These are phyloP conservation scores for Leishmania gerbilli DNA, from an alignment of 208 protist genomes.

Conservation along the genomic window DNA sequence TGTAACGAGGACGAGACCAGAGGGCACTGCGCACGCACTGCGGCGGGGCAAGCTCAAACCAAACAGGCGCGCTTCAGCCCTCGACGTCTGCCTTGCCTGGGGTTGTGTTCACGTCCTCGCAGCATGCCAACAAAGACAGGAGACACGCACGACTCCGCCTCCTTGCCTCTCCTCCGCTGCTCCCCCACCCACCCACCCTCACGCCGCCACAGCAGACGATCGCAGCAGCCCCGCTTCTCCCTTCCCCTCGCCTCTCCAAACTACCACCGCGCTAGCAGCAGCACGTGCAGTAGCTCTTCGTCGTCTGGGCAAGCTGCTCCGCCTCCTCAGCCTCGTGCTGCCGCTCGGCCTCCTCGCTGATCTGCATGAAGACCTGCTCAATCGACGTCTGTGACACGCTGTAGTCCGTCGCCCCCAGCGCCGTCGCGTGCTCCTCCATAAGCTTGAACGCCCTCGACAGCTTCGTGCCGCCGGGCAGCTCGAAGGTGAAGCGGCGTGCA, in stretches of 20 bases:
- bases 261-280: neutral
- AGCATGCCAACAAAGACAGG: neutral
- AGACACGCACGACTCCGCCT: neutral
- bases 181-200: neutral
- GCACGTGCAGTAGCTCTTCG: neutral
- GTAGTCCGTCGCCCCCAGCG: slow-evolving; percentile 67
- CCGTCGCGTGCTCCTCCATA: slow-evolving; percentile 40
- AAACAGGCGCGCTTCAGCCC: neutral
- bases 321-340: slow-evolving; percentile 28
- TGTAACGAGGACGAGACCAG: neutral
- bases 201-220: neutral
- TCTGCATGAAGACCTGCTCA: slow-evolving; percentile 32
- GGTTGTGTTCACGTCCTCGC: too few species aligned
- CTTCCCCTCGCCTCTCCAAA: neutral
- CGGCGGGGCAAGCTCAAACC: neutral
- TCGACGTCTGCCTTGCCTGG: neutral
- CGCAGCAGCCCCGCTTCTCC: neutral
- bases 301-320: neutral
- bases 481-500: neutral
- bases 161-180: neutral
- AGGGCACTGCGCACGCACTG: neutral
- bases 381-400: slow-evolving; percentile 69
- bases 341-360: slow-evolving; percentile 49
- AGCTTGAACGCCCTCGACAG: slow-evolving; percentile 46
- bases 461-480: slow-evolving; percentile 8